Evolutionary conservation across 1,139 yeast species (phyloP), one percentile per base, ranked within the genome.

Genomic region (Zygosaccharomyces sapae): DNA sequence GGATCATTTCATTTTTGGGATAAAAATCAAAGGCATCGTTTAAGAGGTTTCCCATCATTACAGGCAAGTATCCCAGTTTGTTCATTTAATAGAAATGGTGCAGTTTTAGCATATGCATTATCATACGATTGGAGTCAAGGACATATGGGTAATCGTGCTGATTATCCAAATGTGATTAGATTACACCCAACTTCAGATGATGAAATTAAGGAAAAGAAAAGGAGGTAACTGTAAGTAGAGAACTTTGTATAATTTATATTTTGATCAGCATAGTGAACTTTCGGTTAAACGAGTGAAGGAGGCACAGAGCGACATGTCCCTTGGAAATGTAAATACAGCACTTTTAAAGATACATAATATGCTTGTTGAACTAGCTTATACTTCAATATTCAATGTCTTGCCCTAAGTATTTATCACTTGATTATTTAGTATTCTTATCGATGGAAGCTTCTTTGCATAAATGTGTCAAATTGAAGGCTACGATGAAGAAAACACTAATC

Each of bases 101-200:
- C 80, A 36, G 81, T 92, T 13, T 83, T 86, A 66, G 98, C 97
- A 12, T 89, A 92, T 66, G 96, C 97, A 1, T 68, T 87, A 52
- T 83, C 96, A 57, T 92, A 92, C 68, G 98, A 92, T 65, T 92
- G 98, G 98, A 79, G 88, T 50, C 86, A 85, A 65, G 98, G 98
- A 6, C 76, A 85, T 66, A 81, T 77, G 65, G 86, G 78, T 57
- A 88, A 87, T 70, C 79, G 81, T 44, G 85, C 80, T 2, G 88
- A 83, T 53, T 80, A 81, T 60, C 90, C 95, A 12, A 85, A 78
- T 54, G 74, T 79, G 51, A 80, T 92, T 53, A 85, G 87, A 68
- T 72, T 92, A 47, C 98, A 92, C 68, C 83, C 92, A 5, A 80
- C 86, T 20, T 82, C 80, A 54, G 97, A 88, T 49, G 92, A 81